Evolutionary conservation across 2,329 filamentous ascomycete species (phyloP).

Genomic region (Calonectria pseudoturangicola): DNA sequence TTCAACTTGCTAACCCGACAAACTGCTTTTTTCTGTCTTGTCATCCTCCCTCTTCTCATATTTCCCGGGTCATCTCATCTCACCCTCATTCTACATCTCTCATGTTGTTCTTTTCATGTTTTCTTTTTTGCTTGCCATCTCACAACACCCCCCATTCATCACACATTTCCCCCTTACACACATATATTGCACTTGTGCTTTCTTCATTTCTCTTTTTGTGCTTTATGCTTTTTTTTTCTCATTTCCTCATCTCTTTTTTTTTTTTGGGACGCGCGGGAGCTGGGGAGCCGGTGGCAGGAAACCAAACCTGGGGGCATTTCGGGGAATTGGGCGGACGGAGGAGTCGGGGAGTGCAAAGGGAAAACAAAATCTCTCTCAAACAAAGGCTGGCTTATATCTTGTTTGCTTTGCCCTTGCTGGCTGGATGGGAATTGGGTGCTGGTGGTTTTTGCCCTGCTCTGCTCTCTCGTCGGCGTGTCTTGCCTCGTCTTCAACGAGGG

Average conservation of each 20-base stretch:
- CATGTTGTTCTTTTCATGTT: conserved; percentile 35
- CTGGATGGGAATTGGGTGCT: conserved; percentile 37
- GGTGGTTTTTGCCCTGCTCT: conserved; percentile 37
- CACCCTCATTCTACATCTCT: conserved; percentile 40
- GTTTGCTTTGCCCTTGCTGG: conserved; percentile 51
- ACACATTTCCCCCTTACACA: conserved; percentile 39
- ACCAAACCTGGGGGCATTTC: conserved; percentile 35
- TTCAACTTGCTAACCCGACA: conserved; percentile 50
- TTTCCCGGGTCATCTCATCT: conserved; percentile 43
- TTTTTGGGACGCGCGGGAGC: conserved; percentile 53
- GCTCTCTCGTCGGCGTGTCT: conserved; percentile 21
- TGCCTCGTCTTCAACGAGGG: conserved; percentile 27
- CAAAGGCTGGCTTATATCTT: conserved; percentile 50
- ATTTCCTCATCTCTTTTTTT: conserved; percentile 41
- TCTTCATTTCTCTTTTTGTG: conserved; percentile 46
- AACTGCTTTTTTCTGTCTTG: conserved; percentile 54
- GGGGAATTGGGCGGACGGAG: conserved; percentile 48
- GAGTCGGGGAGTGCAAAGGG: conserved; percentile 56
- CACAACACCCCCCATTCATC: conserved; percentile 30
- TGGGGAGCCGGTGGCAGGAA: conserved; percentile 54
- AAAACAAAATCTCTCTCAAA: conserved; percentile 47
- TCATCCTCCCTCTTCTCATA: conserved; percentile 42
- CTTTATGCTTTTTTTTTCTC: conserved; percentile 46
- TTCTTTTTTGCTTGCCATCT: conserved; percentile 20
- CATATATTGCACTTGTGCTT: conserved; percentile 41